Percentiles rank a stretch among this genome's conserved stretches.
These are phyloP conservation scores for Centrapalus pauciflorus DNA, from an alignment of 129 eudicot genomes.

Conservation along the genomic window DNA sequence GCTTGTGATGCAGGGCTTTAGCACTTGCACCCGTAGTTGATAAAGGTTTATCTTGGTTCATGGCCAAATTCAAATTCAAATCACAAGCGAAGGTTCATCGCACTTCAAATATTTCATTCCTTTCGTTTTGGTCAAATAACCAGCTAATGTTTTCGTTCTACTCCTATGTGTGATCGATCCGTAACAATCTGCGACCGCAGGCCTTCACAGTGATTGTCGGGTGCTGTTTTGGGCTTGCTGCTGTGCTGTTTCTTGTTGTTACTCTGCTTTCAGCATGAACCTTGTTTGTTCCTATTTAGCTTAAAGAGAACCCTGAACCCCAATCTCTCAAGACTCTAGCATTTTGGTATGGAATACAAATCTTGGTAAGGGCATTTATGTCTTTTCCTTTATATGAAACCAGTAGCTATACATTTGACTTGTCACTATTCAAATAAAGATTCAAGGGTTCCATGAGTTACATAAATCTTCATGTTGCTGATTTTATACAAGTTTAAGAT, in stretches of 20 bases:
- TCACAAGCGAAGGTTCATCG: constrained; percentile 74
- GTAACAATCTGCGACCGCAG: constrained; percentile 46
- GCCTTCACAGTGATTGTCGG: constrained; percentile 77
- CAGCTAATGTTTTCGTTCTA: background rate
- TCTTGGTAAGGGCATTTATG: constrained; percentile 2
- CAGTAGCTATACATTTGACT: background rate
- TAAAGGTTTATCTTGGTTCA: constrained; percentile 78
- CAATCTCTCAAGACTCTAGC: constrained; percentile 5
- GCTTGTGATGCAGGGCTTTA: constrained; percentile 65
- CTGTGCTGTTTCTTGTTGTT: constrained; percentile 55
- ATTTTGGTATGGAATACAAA: background rate
- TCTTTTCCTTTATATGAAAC: background rate
- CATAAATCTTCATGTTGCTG: too few relatives aligned
- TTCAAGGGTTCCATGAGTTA: too few relatives aligned
- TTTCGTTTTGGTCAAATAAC: background rate
- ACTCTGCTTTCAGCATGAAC: constrained; percentile 64
- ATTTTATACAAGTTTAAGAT: too few relatives aligned
- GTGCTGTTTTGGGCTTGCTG: constrained; percentile 75
- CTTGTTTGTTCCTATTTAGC: background rate
- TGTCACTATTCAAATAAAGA: too few relatives aligned
- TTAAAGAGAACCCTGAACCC: constrained; percentile 7
- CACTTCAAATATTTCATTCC: background rate
- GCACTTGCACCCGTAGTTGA: constrained; percentile 96
- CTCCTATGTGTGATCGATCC: background rate
- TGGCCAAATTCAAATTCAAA: constrained; percentile 56